A percentile compares a stretch with the other conserved stretches of the same genome.
phyloP scores from a whole-genome alignment of 2,329 filamentous ascomycete genomes.

The Colletotrichum caudatum region DNA sequence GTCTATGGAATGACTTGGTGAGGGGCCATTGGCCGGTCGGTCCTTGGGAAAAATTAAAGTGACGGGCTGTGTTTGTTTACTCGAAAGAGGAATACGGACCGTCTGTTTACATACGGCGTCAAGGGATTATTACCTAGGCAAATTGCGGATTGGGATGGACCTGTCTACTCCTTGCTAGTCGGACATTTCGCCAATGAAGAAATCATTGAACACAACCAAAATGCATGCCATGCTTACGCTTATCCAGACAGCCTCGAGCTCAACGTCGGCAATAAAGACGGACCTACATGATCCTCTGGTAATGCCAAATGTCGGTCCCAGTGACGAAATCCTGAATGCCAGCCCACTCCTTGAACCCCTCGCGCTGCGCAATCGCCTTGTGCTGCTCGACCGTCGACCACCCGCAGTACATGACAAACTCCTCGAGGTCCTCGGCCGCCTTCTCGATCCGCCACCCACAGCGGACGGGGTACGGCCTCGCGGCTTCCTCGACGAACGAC shows the following conservation, averaged over 20 bases:
- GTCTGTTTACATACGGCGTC: conserved; percentile 59
- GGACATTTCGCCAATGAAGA: conserved; percentile 43
- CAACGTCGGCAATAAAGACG: not conserved
- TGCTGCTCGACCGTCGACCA: conserved; percentile 52
- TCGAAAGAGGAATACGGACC: conserved; percentile 16
- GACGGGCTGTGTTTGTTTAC: not conserved
- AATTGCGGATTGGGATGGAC: conserved; percentile 54
- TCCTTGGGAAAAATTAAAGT: conserved; percentile 25
- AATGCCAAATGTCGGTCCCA: conserved; percentile 48
- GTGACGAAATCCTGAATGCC: conserved; percentile 44
- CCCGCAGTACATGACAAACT: conserved; percentile 56
- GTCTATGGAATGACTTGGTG: conserved; percentile 36
- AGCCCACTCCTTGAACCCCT: conserved; percentile 45
- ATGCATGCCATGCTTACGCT: conserved; percentile 11
- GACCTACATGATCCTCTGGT: conserved; percentile 48
- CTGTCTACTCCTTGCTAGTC: conserved; percentile 43
- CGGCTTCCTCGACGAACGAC: conserved; percentile 47
- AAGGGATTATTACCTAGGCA: conserved; percentile 63
- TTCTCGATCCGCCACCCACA: conserved; percentile 59
- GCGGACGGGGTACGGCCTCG: conserved; percentile 50
- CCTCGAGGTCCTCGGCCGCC: conserved; percentile 50
- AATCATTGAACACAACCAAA: conserved; percentile 43
- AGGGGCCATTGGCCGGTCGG: conserved; percentile 28
- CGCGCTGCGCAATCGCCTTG: conserved; percentile 46
- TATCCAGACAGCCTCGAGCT: not conserved